Evolutionary conservation across 768 basidiomycete genomes (phyloP).

Genomic region (Kondoa subrosea): DNA sequence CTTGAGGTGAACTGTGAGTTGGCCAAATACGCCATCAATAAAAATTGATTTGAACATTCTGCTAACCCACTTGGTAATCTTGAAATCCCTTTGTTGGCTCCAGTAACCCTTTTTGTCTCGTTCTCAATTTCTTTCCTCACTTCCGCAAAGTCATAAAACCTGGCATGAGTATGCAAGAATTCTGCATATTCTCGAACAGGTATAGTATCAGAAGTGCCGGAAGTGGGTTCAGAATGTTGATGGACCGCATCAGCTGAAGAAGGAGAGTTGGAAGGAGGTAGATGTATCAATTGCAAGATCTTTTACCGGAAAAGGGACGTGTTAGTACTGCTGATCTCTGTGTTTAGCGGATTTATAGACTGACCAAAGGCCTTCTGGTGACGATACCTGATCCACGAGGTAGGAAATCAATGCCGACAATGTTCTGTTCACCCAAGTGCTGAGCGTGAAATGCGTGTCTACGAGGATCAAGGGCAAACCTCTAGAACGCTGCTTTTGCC

Average conservation of each 20-base stretch:
- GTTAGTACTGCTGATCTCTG: too few species aligned
- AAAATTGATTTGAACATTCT: too few species aligned
- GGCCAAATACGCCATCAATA: not conserved
- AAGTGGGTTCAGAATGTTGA: constrained; percentile 32
- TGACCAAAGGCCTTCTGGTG: constrained; percentile 81
- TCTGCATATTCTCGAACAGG: constrained; percentile 66
- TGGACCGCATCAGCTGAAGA: constrained; percentile 30
- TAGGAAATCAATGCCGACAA: constrained; percentile 59
- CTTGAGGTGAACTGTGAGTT: constrained; percentile 48
- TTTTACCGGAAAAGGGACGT: too few species aligned
- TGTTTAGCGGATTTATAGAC: too few species aligned
- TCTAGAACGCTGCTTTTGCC: constrained; percentile 71
- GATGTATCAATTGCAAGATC: constrained; percentile 7
- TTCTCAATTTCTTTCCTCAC: constrained; percentile 93
- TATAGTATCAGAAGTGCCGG: constrained; percentile 18
- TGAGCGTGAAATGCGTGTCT: not conserved
- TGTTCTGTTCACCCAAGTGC: constrained; percentile 29
- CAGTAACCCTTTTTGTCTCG: constrained; percentile 81
- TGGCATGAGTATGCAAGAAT: constrained; percentile 88
- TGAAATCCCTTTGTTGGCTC: constrained; percentile 96
- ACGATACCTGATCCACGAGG: constrained; percentile 62
- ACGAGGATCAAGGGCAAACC: not conserved
- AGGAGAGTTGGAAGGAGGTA: constrained; percentile 1
- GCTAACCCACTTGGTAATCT: constrained; percentile 50
- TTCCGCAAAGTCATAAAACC: constrained; percentile 89